Percentiles rank a stretch among this genome's conserved stretches.
Evolutionary conservation across 2,329 filamentous ascomycete genomes (phyloP).

Genomic region (Diaporthe australafricana): DNA sequence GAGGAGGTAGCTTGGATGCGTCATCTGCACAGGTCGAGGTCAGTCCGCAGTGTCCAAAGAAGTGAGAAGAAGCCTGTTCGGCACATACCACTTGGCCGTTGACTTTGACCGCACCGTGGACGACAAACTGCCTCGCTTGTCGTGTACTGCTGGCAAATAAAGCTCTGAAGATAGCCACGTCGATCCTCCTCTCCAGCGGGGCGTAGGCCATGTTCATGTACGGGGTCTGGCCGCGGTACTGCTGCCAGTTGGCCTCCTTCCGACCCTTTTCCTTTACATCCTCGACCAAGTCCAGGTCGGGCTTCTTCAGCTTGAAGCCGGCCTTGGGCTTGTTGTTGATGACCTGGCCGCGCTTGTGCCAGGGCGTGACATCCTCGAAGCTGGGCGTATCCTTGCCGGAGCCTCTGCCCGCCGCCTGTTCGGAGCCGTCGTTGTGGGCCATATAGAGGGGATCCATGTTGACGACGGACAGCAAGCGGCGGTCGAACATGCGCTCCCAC

Average conservation of each 20-base stretch:
- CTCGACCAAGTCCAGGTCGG: slow-evolving; percentile 5
- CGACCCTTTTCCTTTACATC: slow-evolving; percentile 30
- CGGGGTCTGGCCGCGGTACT: slow-evolving; percentile 68
- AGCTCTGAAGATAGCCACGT: slow-evolving; percentile 93
- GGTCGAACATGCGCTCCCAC: slow-evolving; percentile 93
- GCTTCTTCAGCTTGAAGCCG: slow-evolving; percentile 5
- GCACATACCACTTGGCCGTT: slow-evolving; percentile 89
- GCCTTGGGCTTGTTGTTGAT: slow-evolving; percentile 37
- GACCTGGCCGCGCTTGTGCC: slow-evolving; percentile 40
- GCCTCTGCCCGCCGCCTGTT: slow-evolving; percentile 85
- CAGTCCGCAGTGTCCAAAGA: background rate
- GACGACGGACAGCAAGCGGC: slow-evolving; percentile 83
- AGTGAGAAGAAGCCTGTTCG: background rate
- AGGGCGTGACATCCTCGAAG: slow-evolving; percentile 34
- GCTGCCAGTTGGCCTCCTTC: slow-evolving; percentile 42
- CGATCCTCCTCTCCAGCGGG: slow-evolving; percentile 88
- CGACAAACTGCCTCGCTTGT: slow-evolving; percentile 93
- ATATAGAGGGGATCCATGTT: slow-evolving; percentile 87
- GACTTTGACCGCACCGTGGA: slow-evolving; percentile 93
- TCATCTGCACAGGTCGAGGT: slow-evolving; percentile 71
- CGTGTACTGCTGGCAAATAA: slow-evolving; percentile 93
- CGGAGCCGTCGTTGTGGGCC: slow-evolving; percentile 83
- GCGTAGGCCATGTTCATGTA: slow-evolving; percentile 98
- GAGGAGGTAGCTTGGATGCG: slow-evolving; percentile 89
- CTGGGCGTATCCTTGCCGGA: slow-evolving; percentile 67